Percentiles rank a stretch among this genome's conserved stretches.
These are phyloP conservation scores for Alternaria atra DNA, from an alignment of 2,329 filamentous ascomycete genomes.

Conservation along the genomic window DNA sequence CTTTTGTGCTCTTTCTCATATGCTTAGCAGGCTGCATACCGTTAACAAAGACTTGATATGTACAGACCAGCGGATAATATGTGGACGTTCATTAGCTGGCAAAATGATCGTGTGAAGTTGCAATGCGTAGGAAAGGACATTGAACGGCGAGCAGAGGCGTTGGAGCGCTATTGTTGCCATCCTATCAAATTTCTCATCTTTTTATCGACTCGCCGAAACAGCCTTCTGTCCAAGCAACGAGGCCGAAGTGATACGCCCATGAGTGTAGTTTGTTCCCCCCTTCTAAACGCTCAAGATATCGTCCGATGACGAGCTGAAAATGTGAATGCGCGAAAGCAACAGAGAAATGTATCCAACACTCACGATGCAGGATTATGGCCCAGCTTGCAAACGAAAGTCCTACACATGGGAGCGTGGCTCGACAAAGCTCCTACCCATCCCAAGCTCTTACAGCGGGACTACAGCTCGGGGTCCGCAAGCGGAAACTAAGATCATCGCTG, in stretches of 20 bases:
- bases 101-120: too few species aligned
- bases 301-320: background rate
- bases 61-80: background rate
- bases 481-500: slow-evolving; percentile 68
- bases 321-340: background rate
- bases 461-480: slow-evolving; percentile 62
- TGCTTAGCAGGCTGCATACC: background rate
- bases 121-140: too few species aligned
- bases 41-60: background rate
- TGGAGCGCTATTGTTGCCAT: background rate
- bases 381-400: background rate
- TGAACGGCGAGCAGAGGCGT: background rate
- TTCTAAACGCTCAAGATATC: background rate
- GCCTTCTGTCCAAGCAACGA: background rate
- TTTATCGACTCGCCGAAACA: background rate
- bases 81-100: too few species aligned
- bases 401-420: slow-evolving; percentile 26
- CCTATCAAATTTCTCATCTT: background rate
- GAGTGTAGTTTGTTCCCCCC: too few species aligned
- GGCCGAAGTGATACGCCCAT: background rate
- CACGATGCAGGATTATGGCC: background rate
- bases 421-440: slow-evolving; percentile 22
- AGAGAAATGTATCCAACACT: background rate
- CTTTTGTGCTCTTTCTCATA: background rate
- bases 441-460: slow-evolving; percentile 10